phyloP scores from a whole-genome alignment of 1,139 yeast genomes.

The Candida neerlandica region DNA sequence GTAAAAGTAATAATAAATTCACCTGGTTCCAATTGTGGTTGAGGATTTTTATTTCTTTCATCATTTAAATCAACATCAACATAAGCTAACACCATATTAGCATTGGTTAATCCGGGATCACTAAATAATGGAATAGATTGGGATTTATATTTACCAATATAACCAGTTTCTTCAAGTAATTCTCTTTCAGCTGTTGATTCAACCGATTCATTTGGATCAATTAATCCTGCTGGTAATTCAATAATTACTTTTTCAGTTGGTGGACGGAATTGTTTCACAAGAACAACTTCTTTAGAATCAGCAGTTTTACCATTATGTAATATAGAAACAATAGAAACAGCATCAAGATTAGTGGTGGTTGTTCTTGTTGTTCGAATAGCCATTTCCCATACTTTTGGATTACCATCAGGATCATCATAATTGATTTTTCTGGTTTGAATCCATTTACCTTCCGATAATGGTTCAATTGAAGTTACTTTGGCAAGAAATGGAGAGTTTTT shows the following conservation, averaged over 20 bases:
- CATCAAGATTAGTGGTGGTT: constrained; percentile 69
- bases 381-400: constrained; percentile 81
- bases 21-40: constrained; percentile 77
- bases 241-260: constrained; percentile 87
- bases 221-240: constrained; percentile 93
- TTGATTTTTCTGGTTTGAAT: constrained; percentile 58
- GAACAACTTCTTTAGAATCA: constrained; percentile 55
- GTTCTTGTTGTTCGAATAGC: constrained; percentile 83
- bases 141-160: constrained; percentile 59
- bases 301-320: constrained; percentile 44
- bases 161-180: constrained; percentile 90
- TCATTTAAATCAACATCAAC: constrained; percentile 74
- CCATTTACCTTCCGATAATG: constrained; percentile 42
- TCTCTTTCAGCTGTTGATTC: constrained; percentile 86
- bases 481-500: constrained; percentile 42
- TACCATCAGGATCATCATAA: constrained; percentile 71
- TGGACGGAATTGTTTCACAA: constrained; percentile 90
- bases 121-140: constrained; percentile 63
- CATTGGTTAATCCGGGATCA: constrained; percentile 95
- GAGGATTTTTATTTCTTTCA: constrained; percentile 67
- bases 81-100: constrained; percentile 79
- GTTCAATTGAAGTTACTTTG: constrained; percentile 33
- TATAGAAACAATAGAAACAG: constrained; percentile 84
- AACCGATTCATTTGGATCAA: constrained; percentile 80
- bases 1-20: constrained; percentile 85